Conservation (phyloP, 1,139 yeast genomes). For the Entelexis sorbosivorans region DNA sequence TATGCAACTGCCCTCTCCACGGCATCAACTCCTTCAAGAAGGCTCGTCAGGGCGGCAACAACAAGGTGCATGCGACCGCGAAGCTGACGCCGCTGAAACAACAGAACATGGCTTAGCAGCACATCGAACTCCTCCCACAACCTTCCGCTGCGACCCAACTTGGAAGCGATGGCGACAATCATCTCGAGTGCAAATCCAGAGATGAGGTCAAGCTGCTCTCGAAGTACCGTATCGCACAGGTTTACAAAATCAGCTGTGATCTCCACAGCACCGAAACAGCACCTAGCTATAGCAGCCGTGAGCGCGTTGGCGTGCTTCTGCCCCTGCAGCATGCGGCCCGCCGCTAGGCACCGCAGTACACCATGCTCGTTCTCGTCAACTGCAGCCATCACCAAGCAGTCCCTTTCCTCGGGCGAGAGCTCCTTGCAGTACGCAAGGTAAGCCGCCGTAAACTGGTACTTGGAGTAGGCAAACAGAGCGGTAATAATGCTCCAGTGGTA, state of each 20-base stretch:
- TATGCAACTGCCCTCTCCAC: slow-evolving; percentile 36
- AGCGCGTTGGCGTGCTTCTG: background rate
- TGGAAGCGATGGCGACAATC: slow-evolving; percentile 34
- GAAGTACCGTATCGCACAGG: slow-evolving; percentile 13
- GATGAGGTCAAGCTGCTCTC: slow-evolving; percentile 42
- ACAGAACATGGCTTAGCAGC: slow-evolving; percentile 33
- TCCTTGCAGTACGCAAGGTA: slow-evolving; percentile 7
- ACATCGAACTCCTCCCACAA: slow-evolving; percentile 10
- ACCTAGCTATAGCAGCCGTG: slow-evolving; percentile 1
- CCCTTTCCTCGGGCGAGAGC: background rate
- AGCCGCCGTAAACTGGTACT: background rate
- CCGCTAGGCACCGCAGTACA: slow-evolving; percentile 8
- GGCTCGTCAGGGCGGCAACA: slow-evolving; percentile 38
- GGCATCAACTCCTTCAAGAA: slow-evolving; percentile 33
- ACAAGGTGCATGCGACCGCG: slow-evolving; percentile 64
- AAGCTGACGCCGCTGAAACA: slow-evolving; percentile 60
- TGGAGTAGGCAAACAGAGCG: slow-evolving; percentile 17
- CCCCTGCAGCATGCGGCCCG: background rate
- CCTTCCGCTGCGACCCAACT: background rate
- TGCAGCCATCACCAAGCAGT: slow-evolving; percentile 4
- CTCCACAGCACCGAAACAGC: background rate
- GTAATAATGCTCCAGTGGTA: slow-evolving; percentile 15
- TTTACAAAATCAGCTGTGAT: slow-evolving; percentile 3
- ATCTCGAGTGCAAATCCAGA: slow-evolving; percentile 60
- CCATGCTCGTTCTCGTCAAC: slow-evolving; percentile 11